Percentiles rank a stretch among this genome's conserved stretches.
Evolutionary conservation across 768 basidiomycete genomes (phyloP).

Genomic region (Boletus speciosus): DNA sequence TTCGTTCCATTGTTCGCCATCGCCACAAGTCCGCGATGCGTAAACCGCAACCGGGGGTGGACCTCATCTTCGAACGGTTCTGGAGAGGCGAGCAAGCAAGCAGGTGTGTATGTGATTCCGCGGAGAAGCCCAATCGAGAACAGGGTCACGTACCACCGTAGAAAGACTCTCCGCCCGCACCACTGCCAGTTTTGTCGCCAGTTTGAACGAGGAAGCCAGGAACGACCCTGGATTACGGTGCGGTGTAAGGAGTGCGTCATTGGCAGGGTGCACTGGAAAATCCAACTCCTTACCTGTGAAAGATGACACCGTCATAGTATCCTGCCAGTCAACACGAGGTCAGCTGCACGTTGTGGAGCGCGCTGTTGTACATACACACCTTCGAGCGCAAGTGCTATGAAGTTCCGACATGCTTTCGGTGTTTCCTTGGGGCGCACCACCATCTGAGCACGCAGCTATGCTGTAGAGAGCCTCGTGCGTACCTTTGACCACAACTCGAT

Average conservation of each 20-base stretch:
- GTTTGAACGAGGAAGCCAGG: slow-evolving; percentile 93
- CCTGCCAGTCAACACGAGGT: slow-evolving; percentile 43
- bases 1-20: slow-evolving; percentile 92
- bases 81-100: slow-evolving; percentile 22
- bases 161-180: slow-evolving; percentile 90
- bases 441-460: background rate
- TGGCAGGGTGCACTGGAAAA: background rate
- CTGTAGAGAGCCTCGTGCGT: slow-evolving; percentile 3
- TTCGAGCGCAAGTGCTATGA: slow-evolving; percentile 84
- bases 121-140: background rate
- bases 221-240: slow-evolving; percentile 53
- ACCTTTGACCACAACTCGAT: slow-evolving; percentile 94
- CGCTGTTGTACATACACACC: slow-evolving; percentile 53
- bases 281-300: slow-evolving; percentile 65
- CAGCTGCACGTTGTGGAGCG: background rate
- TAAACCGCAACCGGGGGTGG: slow-evolving; percentile 84
- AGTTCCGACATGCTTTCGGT: slow-evolving; percentile 91
- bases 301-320: slow-evolving; percentile 94
- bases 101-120: background rate
- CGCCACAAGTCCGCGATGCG: slow-evolving; percentile 86
- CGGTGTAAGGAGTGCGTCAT: background rate
- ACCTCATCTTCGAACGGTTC: slow-evolving; percentile 95
- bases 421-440: slow-evolving; percentile 57
- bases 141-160: slow-evolving; percentile 66
- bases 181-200: slow-evolving; percentile 89